Conservation (phyloP, 345 rosid genomes). For the Hibiscus trionum region DNA sequence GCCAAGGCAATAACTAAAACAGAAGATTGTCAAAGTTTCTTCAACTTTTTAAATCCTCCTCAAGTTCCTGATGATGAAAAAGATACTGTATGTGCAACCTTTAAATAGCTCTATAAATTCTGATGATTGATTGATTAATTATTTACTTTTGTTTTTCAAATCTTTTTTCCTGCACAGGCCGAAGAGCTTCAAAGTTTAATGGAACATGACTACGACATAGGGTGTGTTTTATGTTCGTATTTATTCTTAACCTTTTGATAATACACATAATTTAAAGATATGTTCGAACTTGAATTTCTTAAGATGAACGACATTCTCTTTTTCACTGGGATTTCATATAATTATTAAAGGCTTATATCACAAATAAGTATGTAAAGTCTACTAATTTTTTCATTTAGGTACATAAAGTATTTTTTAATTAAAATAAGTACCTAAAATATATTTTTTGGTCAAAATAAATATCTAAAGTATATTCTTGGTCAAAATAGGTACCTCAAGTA, state of each 20-base stretch:
- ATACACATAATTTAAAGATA: no score
- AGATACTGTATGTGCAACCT: conserved; percentile 44
- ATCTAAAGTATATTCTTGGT: no score
- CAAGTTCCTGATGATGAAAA: conserved; percentile 92
- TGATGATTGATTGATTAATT: background rate
- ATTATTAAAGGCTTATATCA: no score
- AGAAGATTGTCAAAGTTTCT: conserved; percentile 87
- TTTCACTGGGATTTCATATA: no score
- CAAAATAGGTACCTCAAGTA: no score
- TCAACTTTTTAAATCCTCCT: conserved; percentile 95
- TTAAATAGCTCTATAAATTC: background rate
- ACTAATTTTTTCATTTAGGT: no score
- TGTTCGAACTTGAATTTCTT: no score
- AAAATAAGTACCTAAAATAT: no score
- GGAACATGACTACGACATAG: conserved; percentile 96
- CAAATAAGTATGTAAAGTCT: no score
- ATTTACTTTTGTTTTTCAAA: background rate
- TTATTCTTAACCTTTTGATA: background rate
- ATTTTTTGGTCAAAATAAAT: no score
- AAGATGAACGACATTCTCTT: no score
- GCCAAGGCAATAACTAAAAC: conserved; percentile 78
- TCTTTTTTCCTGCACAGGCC: conserved; percentile 39
- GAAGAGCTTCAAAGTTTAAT: conserved; percentile 91
- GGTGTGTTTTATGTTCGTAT: conserved; percentile 36
- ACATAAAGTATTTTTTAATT: no score